Conservation (phyloP, 768 basidiomycete species). For the Pseudohyphozyma bogoriensis region DNA sequence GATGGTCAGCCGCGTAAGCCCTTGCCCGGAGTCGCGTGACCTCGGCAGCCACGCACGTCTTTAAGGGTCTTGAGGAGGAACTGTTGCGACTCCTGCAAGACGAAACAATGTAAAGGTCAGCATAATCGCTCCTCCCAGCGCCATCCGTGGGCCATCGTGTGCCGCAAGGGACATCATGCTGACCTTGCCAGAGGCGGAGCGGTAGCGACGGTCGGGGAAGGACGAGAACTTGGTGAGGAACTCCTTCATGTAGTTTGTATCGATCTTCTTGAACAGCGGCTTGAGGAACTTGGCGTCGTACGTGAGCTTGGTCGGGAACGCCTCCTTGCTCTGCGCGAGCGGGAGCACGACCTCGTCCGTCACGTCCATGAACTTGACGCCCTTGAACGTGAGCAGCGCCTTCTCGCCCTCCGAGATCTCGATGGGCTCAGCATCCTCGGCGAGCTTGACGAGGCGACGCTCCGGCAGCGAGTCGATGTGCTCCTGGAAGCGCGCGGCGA, state of each 20-base stretch:
- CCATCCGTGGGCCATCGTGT: background rate
- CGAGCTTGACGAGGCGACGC: constrained; percentile 15
- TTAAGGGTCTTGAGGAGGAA: constrained; percentile 39
- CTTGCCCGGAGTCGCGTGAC: constrained; percentile 1
- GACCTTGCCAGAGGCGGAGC: constrained; percentile 39
- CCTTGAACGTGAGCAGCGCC: constrained; percentile 20
- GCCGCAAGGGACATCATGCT: background rate
- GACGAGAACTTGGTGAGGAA: constrained; percentile 27
- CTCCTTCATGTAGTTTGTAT: constrained; percentile 10
- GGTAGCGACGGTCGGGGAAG: constrained; percentile 41
- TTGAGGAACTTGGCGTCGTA: constrained; percentile 17
- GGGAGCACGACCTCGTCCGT: constrained; percentile 18
- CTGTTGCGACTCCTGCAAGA: constrained; percentile 33
- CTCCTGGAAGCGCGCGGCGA: too few relatives aligned
- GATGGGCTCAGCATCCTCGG: background rate
- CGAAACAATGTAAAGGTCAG: too few relatives aligned
- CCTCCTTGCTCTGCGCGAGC: background rate
- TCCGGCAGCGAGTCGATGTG: constrained; percentile 27
- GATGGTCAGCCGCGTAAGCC: background rate
- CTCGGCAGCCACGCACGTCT: background rate
- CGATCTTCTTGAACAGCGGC: constrained; percentile 19
- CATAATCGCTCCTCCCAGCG: too few relatives aligned
- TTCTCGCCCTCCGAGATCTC: constrained; percentile 32
- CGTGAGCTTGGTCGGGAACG: constrained; percentile 16
- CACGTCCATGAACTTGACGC: constrained; percentile 28